phyloP scores from a whole-genome alignment of 2,329 filamentous ascomycete genomes.

The Gaeumannomyces sp. region DNA sequence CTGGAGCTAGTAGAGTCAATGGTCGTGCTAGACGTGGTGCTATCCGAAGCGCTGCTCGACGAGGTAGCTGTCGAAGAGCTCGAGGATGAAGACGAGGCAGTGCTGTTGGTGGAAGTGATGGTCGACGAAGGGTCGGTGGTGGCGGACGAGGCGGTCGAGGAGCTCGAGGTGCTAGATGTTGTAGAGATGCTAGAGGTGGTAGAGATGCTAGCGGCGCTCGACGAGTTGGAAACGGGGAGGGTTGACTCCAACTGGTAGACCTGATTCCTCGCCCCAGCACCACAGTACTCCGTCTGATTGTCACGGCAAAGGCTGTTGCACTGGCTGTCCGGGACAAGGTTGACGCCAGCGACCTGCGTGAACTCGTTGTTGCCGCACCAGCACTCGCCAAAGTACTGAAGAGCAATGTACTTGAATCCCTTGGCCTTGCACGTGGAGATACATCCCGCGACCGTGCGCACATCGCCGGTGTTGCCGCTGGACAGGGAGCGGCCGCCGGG shows the following conservation, averaged over 20 bases:
- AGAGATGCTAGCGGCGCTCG: background rate
- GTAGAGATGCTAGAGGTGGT: background rate
- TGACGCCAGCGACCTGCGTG: slow-evolving; percentile 16
- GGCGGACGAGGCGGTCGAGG: slow-evolving; percentile 11
- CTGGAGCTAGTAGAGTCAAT: background rate
- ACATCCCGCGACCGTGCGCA: slow-evolving; percentile 20
- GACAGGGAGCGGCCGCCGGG: slow-evolving; percentile 18
- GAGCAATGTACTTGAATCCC: slow-evolving; percentile 23
- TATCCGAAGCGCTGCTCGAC: too few relatives aligned
- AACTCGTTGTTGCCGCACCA: slow-evolving; percentile 13
- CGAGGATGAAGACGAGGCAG: background rate
- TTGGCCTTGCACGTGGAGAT: slow-evolving; percentile 15
- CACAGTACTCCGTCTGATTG: slow-evolving; percentile 17
- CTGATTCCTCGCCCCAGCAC: slow-evolving; percentile 14
- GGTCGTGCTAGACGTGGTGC: background rate
- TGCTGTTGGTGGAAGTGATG: background rate
- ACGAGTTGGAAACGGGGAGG: background rate
- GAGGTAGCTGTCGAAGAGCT: slow-evolving; percentile 11
- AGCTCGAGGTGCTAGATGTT: background rate
- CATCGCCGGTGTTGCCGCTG: slow-evolving; percentile 12
- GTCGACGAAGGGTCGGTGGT: background rate
- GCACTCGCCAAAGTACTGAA: slow-evolving; percentile 26
- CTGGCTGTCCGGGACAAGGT: slow-evolving; percentile 17
- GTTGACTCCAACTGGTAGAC: slow-evolving; percentile 17
- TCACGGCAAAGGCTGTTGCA: slow-evolving; percentile 23